A percentile compares a stretch with the other conserved stretches of the same genome.
Evolutionary conservation across 106 monocot genomes (phyloP).

Genomic region (Hemerocallis citrina): DNA sequence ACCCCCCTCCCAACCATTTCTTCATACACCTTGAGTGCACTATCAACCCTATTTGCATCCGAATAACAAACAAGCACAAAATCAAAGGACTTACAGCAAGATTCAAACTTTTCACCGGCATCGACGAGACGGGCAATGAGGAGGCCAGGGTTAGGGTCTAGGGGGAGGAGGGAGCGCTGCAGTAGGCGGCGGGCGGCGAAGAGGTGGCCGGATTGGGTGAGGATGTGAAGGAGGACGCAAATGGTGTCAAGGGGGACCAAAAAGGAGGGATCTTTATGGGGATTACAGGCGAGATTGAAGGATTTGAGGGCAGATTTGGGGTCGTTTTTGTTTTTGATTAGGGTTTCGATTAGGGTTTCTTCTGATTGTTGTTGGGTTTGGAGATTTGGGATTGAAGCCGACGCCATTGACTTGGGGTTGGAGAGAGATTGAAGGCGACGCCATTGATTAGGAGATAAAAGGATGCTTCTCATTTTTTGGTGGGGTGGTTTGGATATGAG

Average conservation of each 20-base stretch:
- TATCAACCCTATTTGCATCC: slow-evolving; percentile 5
- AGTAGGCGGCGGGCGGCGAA: slow-evolving; percentile 22
- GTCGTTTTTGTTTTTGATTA: slow-evolving; percentile 2
- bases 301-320: slow-evolving; percentile 15
- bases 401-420: neutral
- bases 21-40: slow-evolving; percentile 27
- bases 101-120: slow-evolving; percentile 12
- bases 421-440: neutral
- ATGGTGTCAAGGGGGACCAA: slow-evolving; percentile 14
- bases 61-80: slow-evolving; percentile 29
- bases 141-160: slow-evolving; percentile 1
- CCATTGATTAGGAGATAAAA: neutral
- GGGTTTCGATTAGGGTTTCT: slow-evolving; percentile 1
- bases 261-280: neutral
- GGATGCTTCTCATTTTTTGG: too few relatives aligned
- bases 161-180: slow-evolving; percentile 7
- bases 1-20: slow-evolving; percentile 26
- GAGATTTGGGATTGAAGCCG: neutral
- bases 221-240: slow-evolving; percentile 41
- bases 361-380: neutral
- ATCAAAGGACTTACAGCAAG: slow-evolving; percentile 16
- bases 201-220: slow-evolving; percentile 15
- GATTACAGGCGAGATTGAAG: slow-evolving; percentile 11
- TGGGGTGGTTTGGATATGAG: too few relatives aligned
- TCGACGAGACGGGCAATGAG: slow-evolving; percentile 30